Conservation (phyloP, 192 early-diverging fungal species). For the Entomortierella parvispora region DNA sequence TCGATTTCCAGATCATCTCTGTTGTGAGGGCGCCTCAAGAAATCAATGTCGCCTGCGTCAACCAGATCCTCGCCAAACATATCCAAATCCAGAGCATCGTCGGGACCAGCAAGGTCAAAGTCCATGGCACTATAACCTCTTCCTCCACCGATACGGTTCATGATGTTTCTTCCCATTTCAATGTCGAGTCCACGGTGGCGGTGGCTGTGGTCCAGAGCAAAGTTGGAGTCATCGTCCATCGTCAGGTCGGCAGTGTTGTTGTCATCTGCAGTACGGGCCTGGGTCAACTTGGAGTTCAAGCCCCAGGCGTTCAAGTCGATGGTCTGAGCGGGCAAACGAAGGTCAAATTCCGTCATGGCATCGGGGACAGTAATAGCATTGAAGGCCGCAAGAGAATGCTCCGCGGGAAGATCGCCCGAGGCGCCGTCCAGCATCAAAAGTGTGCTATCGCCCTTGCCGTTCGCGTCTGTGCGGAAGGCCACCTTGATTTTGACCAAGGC, state of each 20-base stretch:
- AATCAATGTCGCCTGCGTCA: constrained; percentile 39
- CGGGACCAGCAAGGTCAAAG: constrained; percentile 39
- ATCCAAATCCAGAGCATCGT: constrained; percentile 39
- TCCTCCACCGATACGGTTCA: constrained; percentile 54
- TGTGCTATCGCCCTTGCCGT: constrained; percentile 70
- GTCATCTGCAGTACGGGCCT: constrained; percentile 58
- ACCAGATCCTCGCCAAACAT: constrained; percentile 33
- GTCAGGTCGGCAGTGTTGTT: constrained; percentile 19
- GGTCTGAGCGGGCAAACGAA: constrained; percentile 78
- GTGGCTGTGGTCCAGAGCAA: constrained; percentile 28
- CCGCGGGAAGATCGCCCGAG: constrained; percentile 82
- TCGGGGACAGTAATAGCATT: constrained; percentile 92
- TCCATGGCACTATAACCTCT: constrained; percentile 50
- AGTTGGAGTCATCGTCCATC: constrained; percentile 9
- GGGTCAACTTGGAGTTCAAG: constrained; percentile 42
- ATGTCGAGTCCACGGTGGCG: constrained; percentile 44
- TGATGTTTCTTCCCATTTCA: constrained; percentile 45
- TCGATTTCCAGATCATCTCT: constrained; percentile 62
- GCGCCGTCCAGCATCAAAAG: constrained; percentile 34
- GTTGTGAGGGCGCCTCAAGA: constrained; percentile 41
- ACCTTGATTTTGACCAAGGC: constrained; percentile 95
- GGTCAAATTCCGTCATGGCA: constrained; percentile 90
- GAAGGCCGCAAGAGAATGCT: constrained; percentile 71
- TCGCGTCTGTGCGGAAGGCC: constrained; percentile 74
- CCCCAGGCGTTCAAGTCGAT: constrained; percentile 48